phyloP scores from a whole-genome alignment of 78 protist species.

The Dictyostelium capitatum region DNA sequence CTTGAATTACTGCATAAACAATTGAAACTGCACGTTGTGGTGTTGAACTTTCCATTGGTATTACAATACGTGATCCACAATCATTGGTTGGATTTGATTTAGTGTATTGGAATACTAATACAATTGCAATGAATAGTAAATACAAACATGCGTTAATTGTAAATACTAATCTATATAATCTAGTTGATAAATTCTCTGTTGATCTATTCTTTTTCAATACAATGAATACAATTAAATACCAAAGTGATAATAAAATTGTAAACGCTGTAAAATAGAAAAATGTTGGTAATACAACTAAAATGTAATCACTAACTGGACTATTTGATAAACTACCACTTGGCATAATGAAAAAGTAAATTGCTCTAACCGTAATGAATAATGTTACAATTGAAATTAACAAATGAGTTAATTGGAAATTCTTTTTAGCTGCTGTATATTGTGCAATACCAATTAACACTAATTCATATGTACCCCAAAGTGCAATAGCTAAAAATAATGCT shows the following conservation, averaged over 20 bases:
- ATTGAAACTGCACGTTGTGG: neutral
- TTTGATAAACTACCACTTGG: slow-evolving; percentile 5
- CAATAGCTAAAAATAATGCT: neutral
- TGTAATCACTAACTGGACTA: slow-evolving; percentile 16
- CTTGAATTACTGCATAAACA: slow-evolving; percentile 14
- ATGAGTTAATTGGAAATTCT: neutral
- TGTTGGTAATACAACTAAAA: slow-evolving; percentile 3
- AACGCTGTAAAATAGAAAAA: slow-evolving; percentile 17
- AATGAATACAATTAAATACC: neutral
- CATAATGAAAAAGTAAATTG: neutral
- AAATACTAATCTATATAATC: neutral
- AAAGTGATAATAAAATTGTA: neutral
- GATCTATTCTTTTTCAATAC: neutral
- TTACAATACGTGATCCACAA: neutral
- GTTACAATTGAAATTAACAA: neutral
- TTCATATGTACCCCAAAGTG: neutral
- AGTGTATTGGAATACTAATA: neutral
- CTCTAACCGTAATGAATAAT: neutral
- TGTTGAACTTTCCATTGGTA: neutral
- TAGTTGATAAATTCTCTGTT: neutral
- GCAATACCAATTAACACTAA: neutral
- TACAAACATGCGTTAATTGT: neutral
- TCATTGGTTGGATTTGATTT: neutral
- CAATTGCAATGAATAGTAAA: neutral
- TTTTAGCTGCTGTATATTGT: too few species aligned